These are phyloP conservation scores for Cutaneotrichosporon spelunceum DNA, from an alignment of 1,284 basidiomycete species.

Conservation along the genomic window DNA sequence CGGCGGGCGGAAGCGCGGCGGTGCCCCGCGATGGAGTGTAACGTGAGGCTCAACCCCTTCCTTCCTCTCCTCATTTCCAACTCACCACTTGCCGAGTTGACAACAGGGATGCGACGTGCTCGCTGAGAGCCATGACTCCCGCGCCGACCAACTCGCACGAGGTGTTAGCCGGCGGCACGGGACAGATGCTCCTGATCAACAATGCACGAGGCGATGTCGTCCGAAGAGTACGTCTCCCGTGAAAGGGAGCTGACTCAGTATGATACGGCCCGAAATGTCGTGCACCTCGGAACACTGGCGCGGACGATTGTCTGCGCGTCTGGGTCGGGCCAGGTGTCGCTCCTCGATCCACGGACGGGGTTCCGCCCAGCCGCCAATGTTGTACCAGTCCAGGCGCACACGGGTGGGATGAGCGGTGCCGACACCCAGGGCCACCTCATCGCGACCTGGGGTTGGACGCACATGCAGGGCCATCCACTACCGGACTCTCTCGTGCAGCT, in stretches of 20 bases:
- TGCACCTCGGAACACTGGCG: slow-evolving; percentile 43
- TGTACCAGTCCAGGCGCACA: slow-evolving; percentile 69
- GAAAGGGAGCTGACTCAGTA: slow-evolving; percentile 25
- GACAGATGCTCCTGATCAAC: slow-evolving; percentile 67
- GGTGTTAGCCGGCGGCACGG: slow-evolving; percentile 61
- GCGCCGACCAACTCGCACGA: slow-evolving; percentile 54
- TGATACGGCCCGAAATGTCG: slow-evolving; percentile 38
- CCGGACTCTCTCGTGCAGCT: slow-evolving; percentile 91
- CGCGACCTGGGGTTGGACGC: slow-evolving; percentile 79
- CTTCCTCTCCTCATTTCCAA: neutral
- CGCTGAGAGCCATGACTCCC: slow-evolving; percentile 48
- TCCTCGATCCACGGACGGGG: slow-evolving; percentile 72
- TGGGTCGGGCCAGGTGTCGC: slow-evolving; percentile 75
- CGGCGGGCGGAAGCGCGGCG: slow-evolving; percentile 48
- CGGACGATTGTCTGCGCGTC: slow-evolving; percentile 66
- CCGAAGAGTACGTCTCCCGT: slow-evolving; percentile 55
- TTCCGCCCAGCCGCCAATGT: slow-evolving; percentile 54
- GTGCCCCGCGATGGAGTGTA: slow-evolving; percentile 49
- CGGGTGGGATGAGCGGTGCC: slow-evolving; percentile 76
- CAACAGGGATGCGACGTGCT: slow-evolving; percentile 39
- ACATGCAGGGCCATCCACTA: slow-evolving; percentile 83
- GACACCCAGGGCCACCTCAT: slow-evolving; percentile 72
- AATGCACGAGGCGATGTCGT: slow-evolving; percentile 67
- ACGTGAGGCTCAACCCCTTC: slow-evolving; percentile 29
- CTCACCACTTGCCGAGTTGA: neutral